Evolutionary conservation across 176 grass and related monocot species (phyloP).

Genomic region (Aegilops umbellulata): DNA sequence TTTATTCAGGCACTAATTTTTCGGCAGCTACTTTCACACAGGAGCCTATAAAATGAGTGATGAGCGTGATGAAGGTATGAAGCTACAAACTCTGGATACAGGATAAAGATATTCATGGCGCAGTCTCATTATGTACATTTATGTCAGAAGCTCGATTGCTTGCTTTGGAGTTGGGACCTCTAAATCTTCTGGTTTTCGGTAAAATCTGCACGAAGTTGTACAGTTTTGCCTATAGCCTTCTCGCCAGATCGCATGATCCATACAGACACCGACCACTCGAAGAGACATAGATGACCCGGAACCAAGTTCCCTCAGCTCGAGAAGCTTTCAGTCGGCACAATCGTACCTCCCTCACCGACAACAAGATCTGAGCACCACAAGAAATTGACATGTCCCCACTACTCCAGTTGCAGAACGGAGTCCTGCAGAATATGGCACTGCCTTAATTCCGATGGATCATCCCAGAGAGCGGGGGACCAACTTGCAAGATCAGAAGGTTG

Average conservation of each 20-base stretch:
- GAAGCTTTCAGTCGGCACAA: constrained; percentile 11
- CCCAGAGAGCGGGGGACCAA: background rate
- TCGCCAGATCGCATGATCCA: background rate
- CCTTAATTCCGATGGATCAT: constrained; percentile 17
- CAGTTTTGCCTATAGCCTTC: constrained; percentile 7
- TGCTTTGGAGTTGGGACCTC: background rate
- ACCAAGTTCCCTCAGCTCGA: constrained; percentile 1
- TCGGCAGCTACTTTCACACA: background rate
- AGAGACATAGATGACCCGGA: background rate
- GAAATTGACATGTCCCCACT: constrained; percentile 9
- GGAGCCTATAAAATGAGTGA: background rate
- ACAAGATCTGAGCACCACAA: constrained; percentile 27
- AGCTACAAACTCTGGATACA: background rate
- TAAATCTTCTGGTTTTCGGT: background rate
- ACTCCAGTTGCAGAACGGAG: background rate
- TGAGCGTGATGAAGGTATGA: background rate
- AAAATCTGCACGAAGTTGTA: background rate
- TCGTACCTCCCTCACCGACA: background rate
- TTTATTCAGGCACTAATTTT: background rate
- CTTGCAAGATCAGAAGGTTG: constrained; percentile 30
- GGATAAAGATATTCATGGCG: background rate
- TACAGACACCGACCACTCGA: constrained; percentile 1
- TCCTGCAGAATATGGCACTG: constrained; percentile 38
- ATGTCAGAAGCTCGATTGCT: background rate
- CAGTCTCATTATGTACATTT: background rate